Evolutionary conservation across 345 rosid genomes (phyloP).

Genomic region (Barbarea vulgaris): DNA sequence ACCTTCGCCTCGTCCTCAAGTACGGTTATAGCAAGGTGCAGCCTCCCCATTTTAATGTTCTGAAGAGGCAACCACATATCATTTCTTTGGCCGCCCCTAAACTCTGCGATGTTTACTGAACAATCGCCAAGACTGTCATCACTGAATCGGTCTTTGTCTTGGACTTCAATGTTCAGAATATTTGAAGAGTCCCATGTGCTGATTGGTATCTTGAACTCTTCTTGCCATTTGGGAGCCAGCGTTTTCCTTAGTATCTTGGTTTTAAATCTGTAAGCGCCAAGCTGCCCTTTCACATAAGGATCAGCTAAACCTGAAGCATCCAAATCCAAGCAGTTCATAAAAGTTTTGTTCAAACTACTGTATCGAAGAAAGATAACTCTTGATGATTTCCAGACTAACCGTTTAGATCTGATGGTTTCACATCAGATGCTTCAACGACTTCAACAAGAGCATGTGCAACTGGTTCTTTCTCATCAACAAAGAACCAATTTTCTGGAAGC

Average conservation of each 20-base stretch:
- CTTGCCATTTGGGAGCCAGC: conserved; percentile 84
- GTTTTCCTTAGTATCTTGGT: conserved; percentile 72
- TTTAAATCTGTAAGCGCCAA: conserved; percentile 77
- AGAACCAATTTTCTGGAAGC: conserved; percentile 76
- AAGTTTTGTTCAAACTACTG: neutral
- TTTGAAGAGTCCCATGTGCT: conserved; percentile 74
- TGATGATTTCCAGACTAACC: conserved; percentile 53
- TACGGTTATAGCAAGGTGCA: conserved; percentile 79
- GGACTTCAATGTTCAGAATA: conserved; percentile 68
- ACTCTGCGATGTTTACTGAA: conserved; percentile 58
- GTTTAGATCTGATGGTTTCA: conserved; percentile 83
- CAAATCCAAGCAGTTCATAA: conserved; percentile 17
- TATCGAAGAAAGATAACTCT: neutral
- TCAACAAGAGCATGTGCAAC: conserved; percentile 75
- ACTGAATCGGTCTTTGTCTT: conserved; percentile 78
- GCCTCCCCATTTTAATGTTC: conserved; percentile 76
- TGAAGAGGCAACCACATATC: conserved; percentile 92
- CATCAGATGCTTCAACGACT: conserved; percentile 78
- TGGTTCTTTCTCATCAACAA: conserved; percentile 78
- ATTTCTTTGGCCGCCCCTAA: conserved; percentile 73
- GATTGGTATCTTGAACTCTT: conserved; percentile 82
- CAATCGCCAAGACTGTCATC: conserved; percentile 84
- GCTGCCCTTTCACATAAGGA: conserved; percentile 94
- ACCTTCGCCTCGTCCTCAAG: conserved; percentile 61
- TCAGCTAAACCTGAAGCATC: conserved; percentile 78